Base-by-base conservation (phyloP, 495 filamentous ascomycete genomes). In the Chaetomidium leptoderma region DNA sequence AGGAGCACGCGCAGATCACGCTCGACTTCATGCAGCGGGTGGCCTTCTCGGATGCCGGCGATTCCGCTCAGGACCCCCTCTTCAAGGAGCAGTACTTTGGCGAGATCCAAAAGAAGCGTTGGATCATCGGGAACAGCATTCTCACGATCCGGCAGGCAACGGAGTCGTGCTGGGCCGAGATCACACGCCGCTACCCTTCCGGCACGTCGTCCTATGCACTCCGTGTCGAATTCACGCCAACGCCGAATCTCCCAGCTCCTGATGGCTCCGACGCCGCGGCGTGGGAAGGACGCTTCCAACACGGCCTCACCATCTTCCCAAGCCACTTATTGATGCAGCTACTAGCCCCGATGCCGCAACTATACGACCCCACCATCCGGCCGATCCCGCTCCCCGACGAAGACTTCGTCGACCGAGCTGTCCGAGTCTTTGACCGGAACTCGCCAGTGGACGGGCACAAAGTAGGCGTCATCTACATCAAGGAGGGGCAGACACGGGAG, bases 1-100 rank as follows among this genome's bases (percentile, higher is more conserved):
- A 97, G 62, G 92, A 97, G 68, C 92, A 96, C 66, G 92, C 90
- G 30, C 84, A 92, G 57, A 89, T 96, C 13, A 92, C 92, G 23
- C 85, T 97, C 39, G 95, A 99, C 70, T 87, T 97, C 77, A 92
- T 99, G 88, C 91, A 96, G 63, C 80, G 91, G 57, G 86, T 91
- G 37, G 85, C 91, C 11, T 96, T 86, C 69, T 90, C 90, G 0
- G 90, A 96, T 69, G 79, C 89, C 51, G 88, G 84, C 57, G 84
- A 87, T 59, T 87, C 84, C 5, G 78, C 72, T 2, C 82, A 86
- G 19, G 85, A 89, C 55, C 82, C 83, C 13, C 76, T 83, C 6
- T 87, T 88, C 58, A 81, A 77, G 17, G 64, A 73, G 40, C 75
- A 83, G 9, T 74, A 76, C 10, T 86, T 89, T 68, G 89, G 87